A percentile compares a stretch with the other conserved stretches of the same genome.
Evolutionary conservation across 768 basidiomycete genomes (phyloP).

Genomic region (Termitomyces sp.): DNA sequence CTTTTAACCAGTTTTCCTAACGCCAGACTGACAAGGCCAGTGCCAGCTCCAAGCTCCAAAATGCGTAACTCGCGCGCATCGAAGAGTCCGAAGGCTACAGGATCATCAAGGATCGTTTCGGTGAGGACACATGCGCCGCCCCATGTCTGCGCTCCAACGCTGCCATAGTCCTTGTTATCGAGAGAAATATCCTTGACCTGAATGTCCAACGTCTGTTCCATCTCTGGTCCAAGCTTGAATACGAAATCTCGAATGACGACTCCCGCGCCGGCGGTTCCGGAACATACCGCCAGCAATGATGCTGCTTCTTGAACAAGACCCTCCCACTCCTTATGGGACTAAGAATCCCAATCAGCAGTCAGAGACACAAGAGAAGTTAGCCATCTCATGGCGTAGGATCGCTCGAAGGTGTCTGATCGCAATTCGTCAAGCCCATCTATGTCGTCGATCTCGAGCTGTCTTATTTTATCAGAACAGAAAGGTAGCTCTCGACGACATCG

Average conservation of each 20-base stretch:
- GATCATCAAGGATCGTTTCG: constrained; percentile 62
- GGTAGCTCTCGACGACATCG: constrained; percentile 22
- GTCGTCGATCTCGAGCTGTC: constrained; percentile 1
- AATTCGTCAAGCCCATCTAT: constrained; percentile 24
- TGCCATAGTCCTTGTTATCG: constrained; percentile 63
- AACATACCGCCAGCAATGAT: constrained; percentile 58
- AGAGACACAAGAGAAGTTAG: constrained; percentile 58
- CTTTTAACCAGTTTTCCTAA: constrained; percentile 42
- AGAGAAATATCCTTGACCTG: constrained; percentile 65
- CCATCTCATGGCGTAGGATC: constrained; percentile 69
- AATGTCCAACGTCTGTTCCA: constrained; percentile 27
- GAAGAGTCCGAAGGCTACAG: constrained; percentile 44
- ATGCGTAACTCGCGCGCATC: constrained; percentile 31
- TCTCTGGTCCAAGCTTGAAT: constrained; percentile 28
- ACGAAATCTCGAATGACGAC: constrained; percentile 47
- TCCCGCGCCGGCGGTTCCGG: constrained; percentile 64
- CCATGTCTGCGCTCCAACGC: constrained; percentile 88
- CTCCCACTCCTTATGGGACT: constrained; percentile 31
- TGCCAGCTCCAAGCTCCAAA: constrained; percentile 83
- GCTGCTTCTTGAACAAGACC: constrained; percentile 50
- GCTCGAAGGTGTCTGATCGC: constrained; percentile 64
- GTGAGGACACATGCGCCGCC: constrained; percentile 80
- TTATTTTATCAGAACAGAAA: background rate
- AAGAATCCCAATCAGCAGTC: constrained; percentile 13
- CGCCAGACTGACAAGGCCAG: constrained; percentile 72